phyloP scores from a whole-genome alignment of 331 rosid species.

The Telfairia occidentalis region DNA sequence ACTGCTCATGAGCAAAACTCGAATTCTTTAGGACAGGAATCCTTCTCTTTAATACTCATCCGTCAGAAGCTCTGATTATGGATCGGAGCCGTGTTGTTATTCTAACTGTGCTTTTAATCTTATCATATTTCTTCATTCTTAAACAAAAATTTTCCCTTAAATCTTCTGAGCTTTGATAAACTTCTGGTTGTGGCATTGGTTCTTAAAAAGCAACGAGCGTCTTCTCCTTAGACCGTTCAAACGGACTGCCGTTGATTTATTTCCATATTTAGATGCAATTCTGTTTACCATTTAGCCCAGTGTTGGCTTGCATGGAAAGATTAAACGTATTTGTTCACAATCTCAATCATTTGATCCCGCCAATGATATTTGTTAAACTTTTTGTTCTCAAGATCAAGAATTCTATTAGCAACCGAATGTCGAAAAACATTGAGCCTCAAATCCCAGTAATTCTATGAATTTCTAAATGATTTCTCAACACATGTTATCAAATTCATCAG shows the following conservation, averaged over 20 bases:
- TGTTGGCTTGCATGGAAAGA: background rate
- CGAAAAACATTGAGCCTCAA: background rate
- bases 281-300: background rate
- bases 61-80: background rate
- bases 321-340: background rate
- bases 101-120: background rate
- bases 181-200: background rate
- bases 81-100: background rate
- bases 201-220: background rate
- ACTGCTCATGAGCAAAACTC: background rate
- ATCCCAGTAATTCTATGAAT: background rate
- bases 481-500: background rate
- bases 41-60: background rate
- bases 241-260: background rate
- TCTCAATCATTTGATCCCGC: background rate
- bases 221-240: background rate
- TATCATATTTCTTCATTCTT: background rate
- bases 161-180: background rate
- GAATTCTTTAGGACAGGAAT: background rate
- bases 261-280: background rate
- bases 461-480: background rate
- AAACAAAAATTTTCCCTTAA: background rate
- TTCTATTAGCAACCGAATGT: background rate
- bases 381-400: background rate
- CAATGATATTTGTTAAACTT: background rate